Percentiles rank a stretch among this genome's conserved stretches.
Evolutionary conservation across 495 filamentous ascomycete genomes (phyloP).

Genomic region (Chaetomidium leptoderma): DNA sequence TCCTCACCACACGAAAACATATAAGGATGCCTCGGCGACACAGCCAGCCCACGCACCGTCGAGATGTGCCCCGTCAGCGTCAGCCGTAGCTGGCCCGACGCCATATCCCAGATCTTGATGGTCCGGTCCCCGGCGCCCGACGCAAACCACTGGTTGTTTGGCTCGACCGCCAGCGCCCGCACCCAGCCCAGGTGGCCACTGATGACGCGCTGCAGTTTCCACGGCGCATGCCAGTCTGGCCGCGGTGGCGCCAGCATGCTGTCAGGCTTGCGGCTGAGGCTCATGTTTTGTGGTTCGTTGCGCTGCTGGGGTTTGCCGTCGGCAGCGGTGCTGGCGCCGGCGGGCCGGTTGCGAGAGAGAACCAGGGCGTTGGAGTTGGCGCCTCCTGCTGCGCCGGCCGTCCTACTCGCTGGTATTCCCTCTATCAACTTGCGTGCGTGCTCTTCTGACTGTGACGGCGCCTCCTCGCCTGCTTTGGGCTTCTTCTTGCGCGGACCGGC

Average conservation of each 20-base stretch:
- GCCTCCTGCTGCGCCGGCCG: slow-evolving; percentile 33
- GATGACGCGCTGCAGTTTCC: slow-evolving; percentile 98
- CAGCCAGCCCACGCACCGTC: slow-evolving; percentile 87
- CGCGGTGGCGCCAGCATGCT: slow-evolving; percentile 61
- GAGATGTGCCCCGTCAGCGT: slow-evolving; percentile 97
- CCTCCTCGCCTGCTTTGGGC: slow-evolving; percentile 39
- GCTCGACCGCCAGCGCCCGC: slow-evolving; percentile 82
- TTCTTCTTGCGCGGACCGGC: slow-evolving; percentile 45
- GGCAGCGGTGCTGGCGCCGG: background rate
- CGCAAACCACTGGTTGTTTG: slow-evolving; percentile 96
- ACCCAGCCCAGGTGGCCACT: slow-evolving; percentile 98
- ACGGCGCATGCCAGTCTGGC: slow-evolving; percentile 94
- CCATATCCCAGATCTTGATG: slow-evolving; percentile 98
- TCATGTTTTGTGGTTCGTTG: slow-evolving; percentile 36
- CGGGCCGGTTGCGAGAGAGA: slow-evolving; percentile 37
- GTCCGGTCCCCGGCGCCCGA: slow-evolving; percentile 94
- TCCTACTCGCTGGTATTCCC: slow-evolving; percentile 50
- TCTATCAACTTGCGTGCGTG: slow-evolving; percentile 67
- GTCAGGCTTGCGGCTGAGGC: slow-evolving; percentile 62
- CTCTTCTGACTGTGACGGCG: slow-evolving; percentile 46
- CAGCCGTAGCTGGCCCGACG: slow-evolving; percentile 71
- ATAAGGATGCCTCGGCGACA: slow-evolving; percentile 92
- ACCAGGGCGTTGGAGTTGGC: slow-evolving; percentile 57
- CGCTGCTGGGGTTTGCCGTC: slow-evolving; percentile 17
- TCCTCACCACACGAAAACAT: slow-evolving; percentile 97